Conservation (phyloP, 1,284 basidiomycete species). For the Boletus smithii region DNA sequence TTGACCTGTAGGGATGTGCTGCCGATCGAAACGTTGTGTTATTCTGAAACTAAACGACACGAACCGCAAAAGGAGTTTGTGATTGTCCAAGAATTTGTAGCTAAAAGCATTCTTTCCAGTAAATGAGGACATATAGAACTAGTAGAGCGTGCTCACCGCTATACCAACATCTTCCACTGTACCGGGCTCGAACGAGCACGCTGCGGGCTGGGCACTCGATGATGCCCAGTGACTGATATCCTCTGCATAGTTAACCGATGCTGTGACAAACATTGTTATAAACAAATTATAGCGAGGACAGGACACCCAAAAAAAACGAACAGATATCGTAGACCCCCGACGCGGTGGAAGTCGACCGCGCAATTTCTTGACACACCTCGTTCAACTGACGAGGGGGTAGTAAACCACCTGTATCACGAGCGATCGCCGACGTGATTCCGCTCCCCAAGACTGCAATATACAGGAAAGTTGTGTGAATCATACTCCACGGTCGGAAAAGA, state of each 20-base stretch:
- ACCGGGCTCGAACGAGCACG: constrained; percentile 8
- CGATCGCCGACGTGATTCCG: background rate
- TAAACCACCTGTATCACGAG: background rate
- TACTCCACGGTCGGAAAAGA: no score
- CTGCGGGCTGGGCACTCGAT: background rate
- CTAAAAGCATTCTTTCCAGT: background rate
- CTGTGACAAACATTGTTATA: background rate
- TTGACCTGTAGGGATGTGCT: constrained; percentile 16
- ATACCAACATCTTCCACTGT: constrained; percentile 3
- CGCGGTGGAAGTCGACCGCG: background rate
- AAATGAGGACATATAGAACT: no score
- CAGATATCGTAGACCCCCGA: constrained; percentile 3
- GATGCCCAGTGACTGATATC: constrained; percentile 8
- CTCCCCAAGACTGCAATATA: background rate
- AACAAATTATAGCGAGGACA: background rate
- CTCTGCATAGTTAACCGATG: background rate
- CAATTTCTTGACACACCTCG: background rate
- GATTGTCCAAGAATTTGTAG: constrained; percentile 3
- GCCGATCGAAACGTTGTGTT: background rate
- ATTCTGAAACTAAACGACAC: background rate
- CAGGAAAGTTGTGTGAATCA: background rate
- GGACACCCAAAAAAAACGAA: background rate
- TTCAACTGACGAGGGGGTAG: background rate
- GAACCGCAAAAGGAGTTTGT: constrained; percentile 6
- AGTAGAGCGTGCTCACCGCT: background rate